Evolutionary conservation across 1,284 basidiomycete species (phyloP), one percentile per base, ranked within the genome.

Genomic region (Dichomitus squalens): DNA sequence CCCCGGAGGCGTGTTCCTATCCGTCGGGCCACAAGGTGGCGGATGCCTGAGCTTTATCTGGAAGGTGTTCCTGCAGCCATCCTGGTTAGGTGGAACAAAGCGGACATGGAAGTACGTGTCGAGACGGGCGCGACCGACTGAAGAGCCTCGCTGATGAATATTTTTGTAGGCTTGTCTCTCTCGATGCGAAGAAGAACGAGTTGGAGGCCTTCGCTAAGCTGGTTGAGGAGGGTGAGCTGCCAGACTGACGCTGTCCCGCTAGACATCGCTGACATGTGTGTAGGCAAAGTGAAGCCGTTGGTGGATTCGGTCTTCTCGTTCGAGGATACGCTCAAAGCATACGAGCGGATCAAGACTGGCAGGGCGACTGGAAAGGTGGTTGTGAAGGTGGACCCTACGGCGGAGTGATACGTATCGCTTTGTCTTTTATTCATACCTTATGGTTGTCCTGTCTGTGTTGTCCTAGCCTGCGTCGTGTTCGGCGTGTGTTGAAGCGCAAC

Each of bases 341-440:
- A 87, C 61, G 82, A 84, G 33, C 76, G 77, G 47, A 65, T 88
- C n/a, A 75, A 83, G 74, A 78, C 78, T 3, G 71, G 74, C 4
- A 76, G 80, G 43, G 84, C 86, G 2, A 80, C 74, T 14, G 90
- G 89, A 0, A 91, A 91, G 69, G 77, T 92, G 2, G 72, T 84
- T 2, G 73, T 87, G 36, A 68, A 64, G 50, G 60, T 66, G 11
- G 63, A 63, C 18, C 57, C 59, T 8, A 46, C 51, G 2, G 56
- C 39, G 7, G 55, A 57, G 31, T 66, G 36, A 61, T 39, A 8
- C 21, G 7, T 18, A 18, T 18, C 1, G 49, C 4, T 14, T 31
- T 18, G 16, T 39, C n/a, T n/a, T n/a, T n/a, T n/a, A n/a, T n/a
- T n/a, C n/a, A n/a, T n/a, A n/a, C n/a, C n/a, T n/a, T n/a, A n/a